These are phyloP conservation scores for Spinacia oleracea DNA, from an alignment of 179 eudicot genomes.

Conservation along the genomic window DNA sequence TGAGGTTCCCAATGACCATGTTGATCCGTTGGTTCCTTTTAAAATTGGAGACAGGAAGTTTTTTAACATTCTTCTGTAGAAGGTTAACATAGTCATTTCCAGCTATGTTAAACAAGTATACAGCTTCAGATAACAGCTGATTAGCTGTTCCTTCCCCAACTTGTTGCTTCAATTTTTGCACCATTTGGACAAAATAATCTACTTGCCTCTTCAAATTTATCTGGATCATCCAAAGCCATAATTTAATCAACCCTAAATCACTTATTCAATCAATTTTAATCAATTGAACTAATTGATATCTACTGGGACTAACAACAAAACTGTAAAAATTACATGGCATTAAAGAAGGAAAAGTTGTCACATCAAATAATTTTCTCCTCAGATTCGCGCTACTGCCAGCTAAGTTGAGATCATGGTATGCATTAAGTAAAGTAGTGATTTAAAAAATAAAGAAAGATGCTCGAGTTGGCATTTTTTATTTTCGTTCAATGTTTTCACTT, in stretches of 20 bases:
- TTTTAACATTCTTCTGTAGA: conserved; percentile 32
- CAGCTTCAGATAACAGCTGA: conserved; percentile 41
- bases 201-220: conserved; percentile 49
- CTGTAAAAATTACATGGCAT: no score
- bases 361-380: conserved; percentile 1
- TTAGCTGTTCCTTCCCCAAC: conserved; percentile 41
- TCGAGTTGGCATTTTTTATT: not conserved
- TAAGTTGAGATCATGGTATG: not conserved
- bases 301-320: no score
- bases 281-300: not conserved
- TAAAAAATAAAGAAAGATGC: not conserved
- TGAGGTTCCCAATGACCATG: conserved; percentile 42
- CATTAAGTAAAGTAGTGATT: conserved; percentile 6
- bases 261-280: not conserved
- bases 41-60: conserved; percentile 25
- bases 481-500: conserved; percentile 1
- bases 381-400: conserved; percentile 17
- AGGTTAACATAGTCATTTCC: conserved; percentile 51
- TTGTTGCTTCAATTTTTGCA: conserved; percentile 30
- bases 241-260: no score
- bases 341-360: not conserved
- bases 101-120: conserved; percentile 52
- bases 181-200: conserved; percentile 35
- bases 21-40: conserved; percentile 31
- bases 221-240: conserved; percentile 19